Base-by-base conservation (phyloP, 1,284 basidiomycete species). In the Trichosporon sp. region DNA sequence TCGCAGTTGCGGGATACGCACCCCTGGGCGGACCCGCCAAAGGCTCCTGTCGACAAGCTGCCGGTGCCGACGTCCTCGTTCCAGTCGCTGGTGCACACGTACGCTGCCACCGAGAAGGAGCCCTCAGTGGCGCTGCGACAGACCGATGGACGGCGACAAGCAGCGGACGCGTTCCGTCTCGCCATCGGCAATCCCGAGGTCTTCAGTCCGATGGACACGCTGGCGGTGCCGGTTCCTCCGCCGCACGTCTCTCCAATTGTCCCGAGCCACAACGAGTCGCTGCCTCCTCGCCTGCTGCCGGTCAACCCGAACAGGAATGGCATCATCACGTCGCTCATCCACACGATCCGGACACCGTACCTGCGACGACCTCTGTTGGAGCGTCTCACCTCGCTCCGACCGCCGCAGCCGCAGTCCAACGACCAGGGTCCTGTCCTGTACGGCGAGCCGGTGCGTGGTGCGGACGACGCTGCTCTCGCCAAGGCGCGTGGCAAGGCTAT, bases 351-450 rank as follows among this genome's bases (percentile, higher is more conserved):
- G 14, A 73, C 75, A 1, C 73, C 75, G 0, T 69, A 74, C 63
- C 70, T 79, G 4, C 77, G 76, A 1, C 69, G 72, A 13, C 49
- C 64, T 7, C 68, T 79, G 19, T 66, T 72, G n/a, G 75, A 77
- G 57, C 64, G 77, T 21, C 71, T 79, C 44, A 76, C 74, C 0
- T 69, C 73, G 0, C 64, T 79, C 10, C 70, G 77, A 16, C 75
- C 76, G 9, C 77, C 77, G 1, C 61, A 64, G 27, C 60, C 62
- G 8, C 67, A 68, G 46, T 23, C 33, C 1, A 63, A 61, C 57
- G 67, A 68, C 65, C 68, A 56, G 46, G 61, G 58, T 25, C 65
- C 23, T 66, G 64, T 76, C 16, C 63, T 75, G 3, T 79, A 72
- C 49, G 75, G 75, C 36, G 69, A 72, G 9, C 62, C 70, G 0